Evolutionary conservation across 352 stramenopile species (phyloP).

Genomic region (Pythium phragmitis): DNA sequence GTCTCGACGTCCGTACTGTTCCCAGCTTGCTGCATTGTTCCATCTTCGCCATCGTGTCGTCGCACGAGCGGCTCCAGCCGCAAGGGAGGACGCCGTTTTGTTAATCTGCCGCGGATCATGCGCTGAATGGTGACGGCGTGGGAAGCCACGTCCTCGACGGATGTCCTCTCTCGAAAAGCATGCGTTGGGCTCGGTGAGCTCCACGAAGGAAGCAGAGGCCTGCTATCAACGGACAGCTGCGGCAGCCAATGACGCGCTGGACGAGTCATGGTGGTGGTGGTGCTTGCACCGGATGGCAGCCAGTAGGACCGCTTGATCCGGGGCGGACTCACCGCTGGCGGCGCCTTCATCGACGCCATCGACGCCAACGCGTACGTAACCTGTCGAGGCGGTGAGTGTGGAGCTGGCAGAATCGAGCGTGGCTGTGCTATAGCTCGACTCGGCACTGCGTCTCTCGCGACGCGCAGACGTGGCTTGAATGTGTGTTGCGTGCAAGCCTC

Average conservation of each 20-base stretch:
- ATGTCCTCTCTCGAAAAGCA: background rate
- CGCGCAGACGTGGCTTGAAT: background rate
- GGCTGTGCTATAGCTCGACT: background rate
- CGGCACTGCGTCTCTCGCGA: background rate
- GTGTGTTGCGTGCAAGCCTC: background rate
- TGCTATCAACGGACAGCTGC: slow-evolving; percentile 3
- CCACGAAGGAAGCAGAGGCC: background rate
- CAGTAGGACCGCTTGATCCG: slow-evolving; percentile 69
- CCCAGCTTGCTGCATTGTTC: background rate
- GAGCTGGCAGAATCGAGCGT: background rate
- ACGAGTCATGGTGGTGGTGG: background rate
- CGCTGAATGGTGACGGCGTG: slow-evolving; percentile 16
- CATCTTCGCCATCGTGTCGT: background rate
- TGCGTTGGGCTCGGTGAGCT: background rate
- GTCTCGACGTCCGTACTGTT: background rate
- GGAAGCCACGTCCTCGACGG: slow-evolving; percentile 1
- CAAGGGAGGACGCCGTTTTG: slow-evolving; percentile 10
- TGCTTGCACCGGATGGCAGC: slow-evolving; percentile 46
- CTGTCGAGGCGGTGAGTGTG: background rate
- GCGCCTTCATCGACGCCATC: slow-evolving; percentile 27
- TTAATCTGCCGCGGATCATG: slow-evolving; percentile 10
- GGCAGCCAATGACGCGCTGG: slow-evolving; percentile 1
- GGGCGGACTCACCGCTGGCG: slow-evolving; percentile 7
- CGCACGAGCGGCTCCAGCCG: slow-evolving; percentile 15
- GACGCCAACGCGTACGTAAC: slow-evolving; percentile 7